phyloP scores from a whole-genome alignment of 306 rosid genomes.

The Dalbergia cochinchinensis region DNA sequence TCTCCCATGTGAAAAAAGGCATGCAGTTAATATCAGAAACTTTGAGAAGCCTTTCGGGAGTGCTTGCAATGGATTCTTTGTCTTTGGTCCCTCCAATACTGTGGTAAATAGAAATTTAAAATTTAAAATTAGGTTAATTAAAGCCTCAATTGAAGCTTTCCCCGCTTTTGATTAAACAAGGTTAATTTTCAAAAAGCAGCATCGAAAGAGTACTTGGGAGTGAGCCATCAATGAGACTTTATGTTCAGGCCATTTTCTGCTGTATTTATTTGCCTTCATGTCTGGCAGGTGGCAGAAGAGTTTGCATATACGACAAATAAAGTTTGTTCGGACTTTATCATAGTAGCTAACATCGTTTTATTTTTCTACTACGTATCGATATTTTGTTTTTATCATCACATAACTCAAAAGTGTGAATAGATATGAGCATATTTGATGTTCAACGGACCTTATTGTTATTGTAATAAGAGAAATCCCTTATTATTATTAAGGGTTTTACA shows the following conservation, averaged over 20 bases:
- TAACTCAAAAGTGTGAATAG: not conserved
- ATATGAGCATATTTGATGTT: not conserved
- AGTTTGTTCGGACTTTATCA: not conserved
- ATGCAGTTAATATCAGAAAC: not conserved
- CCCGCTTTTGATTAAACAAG: conserved; percentile 22
- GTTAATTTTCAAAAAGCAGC: conserved; percentile 22
- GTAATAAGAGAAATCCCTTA: too few relatives aligned
- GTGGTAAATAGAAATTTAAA: not conserved
- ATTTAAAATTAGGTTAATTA: not conserved
- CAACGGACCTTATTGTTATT: too few relatives aligned
- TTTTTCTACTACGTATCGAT: too few relatives aligned
- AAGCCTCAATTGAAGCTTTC: conserved; percentile 24
- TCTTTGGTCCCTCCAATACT: conserved; percentile 1
- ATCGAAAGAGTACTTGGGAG: not conserved
- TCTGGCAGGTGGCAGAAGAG: not conserved
- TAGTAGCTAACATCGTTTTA: too few relatives aligned
- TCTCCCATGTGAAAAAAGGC: too few relatives aligned
- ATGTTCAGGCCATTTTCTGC: conserved; percentile 2
- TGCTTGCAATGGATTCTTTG: conserved; percentile 13
- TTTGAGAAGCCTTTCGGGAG: not conserved
- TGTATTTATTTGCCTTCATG: not conserved
- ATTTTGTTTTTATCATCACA: too few relatives aligned
- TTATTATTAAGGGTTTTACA: too few relatives aligned
- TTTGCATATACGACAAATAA: not conserved
- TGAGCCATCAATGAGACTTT: not conserved